These are phyloP conservation scores for Hanseniaspora jakobsenii DNA, from an alignment of 805 yeast genomes.

Conservation along the genomic window DNA sequence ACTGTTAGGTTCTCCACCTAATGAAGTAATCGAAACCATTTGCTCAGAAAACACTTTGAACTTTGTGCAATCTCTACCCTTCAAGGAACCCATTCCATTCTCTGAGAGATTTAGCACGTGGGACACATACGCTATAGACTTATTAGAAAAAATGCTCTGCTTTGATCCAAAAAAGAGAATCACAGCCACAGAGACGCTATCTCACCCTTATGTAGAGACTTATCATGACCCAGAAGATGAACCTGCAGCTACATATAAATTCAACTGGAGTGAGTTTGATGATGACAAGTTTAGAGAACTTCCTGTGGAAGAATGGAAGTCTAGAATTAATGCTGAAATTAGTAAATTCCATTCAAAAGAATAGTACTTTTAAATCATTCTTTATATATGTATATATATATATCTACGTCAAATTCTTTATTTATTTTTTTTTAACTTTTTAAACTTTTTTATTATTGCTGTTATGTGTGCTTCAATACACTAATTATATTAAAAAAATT, in stretches of 20 bases:
- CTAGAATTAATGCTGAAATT: constrained; percentile 7
- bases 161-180: constrained; percentile 92
- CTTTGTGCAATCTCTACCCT: constrained; percentile 87
- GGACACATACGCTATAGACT: constrained; percentile 77
- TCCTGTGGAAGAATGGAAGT: constrained; percentile 13
- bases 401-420: not conserved
- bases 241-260: constrained; percentile 82
- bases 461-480: no score
- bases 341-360: constrained; percentile 4
- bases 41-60: constrained; percentile 90
- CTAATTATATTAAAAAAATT: no score
- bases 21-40: constrained; percentile 89
- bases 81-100: constrained; percentile 83
- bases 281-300: constrained; percentile 11
- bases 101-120: constrained; percentile 66
- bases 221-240: constrained; percentile 97
- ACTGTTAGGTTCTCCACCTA: constrained; percentile 89
- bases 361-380: not conserved
- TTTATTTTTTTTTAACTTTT: not conserved
- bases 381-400: no score
- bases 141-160: constrained; percentile 78
- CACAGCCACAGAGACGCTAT: constrained; percentile 79
- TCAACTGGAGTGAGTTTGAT: constrained; percentile 60
- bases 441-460: no score
- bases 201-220: constrained; percentile 84